These are phyloP conservation scores for Aureobasidium sp. DNA, from an alignment of 2,329 filamentous ascomycete genomes.

Conservation along the genomic window DNA sequence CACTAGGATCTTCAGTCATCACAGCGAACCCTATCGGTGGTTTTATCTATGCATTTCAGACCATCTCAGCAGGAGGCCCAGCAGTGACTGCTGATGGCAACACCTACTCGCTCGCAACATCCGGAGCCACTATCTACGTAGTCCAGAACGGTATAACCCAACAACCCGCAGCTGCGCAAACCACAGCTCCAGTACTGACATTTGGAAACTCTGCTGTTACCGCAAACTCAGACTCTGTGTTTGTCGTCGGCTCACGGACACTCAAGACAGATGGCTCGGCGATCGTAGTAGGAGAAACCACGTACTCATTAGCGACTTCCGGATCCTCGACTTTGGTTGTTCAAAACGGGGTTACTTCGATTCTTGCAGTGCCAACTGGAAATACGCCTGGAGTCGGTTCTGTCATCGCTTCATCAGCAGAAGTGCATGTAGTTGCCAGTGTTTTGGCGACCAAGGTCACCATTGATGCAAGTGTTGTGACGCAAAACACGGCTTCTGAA, in stretches of 20 bases:
- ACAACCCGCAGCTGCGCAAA: background rate
- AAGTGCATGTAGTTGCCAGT: background rate
- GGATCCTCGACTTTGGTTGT: background rate
- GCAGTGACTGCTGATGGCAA: slow-evolving; percentile 5
- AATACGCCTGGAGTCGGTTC: background rate
- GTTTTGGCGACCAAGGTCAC: background rate
- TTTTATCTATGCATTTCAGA: slow-evolving; percentile 10
- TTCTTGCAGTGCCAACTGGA: background rate
- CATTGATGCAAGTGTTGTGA: slow-evolving; percentile 13
- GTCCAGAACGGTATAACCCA: background rate
- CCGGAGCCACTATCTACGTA: background rate
- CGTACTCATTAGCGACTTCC: background rate
- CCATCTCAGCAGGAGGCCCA: slow-evolving; percentile 13
- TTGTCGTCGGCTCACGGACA: slow-evolving; percentile 10
- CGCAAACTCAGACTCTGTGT: background rate
- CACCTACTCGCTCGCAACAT: background rate
- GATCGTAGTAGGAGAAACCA: slow-evolving; percentile 5
- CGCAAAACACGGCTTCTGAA: slow-evolving; percentile 11
- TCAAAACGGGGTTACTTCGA: background rate
- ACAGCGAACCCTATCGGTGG: background rate
- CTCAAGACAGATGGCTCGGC: slow-evolving; percentile 10
- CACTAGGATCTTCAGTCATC: background rate
- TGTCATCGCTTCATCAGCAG: background rate
- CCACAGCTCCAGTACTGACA: background rate
- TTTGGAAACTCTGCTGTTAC: background rate